Evolutionary conservation across 2,329 filamentous ascomycete genomes (phyloP), one percentile per base, ranked within the genome.

Genomic region (Basipetospora chlamydospora): DNA sequence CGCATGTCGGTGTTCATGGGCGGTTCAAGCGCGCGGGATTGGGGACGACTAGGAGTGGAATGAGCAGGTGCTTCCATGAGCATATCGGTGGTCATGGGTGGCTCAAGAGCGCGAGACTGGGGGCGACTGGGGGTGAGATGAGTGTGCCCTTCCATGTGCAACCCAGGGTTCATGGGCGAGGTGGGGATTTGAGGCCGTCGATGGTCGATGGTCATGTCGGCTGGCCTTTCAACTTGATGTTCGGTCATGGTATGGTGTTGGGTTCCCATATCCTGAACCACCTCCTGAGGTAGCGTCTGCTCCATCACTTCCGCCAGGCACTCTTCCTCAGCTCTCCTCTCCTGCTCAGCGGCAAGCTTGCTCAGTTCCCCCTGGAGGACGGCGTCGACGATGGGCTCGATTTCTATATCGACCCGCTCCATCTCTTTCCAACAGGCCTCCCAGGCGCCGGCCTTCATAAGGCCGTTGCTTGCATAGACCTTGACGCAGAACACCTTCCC

Each of bases 391-490:
- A 78, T 71, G 3, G 90, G 81, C 47, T 82, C 74, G 36, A 98
- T 73, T 56, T 96, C 88, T 2, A 93, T 83, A 50, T 98, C 90
- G 0, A 96, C 84, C n/a, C 88, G 73, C 59, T 98, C 90, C 90
- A 98, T 98, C 57, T 96, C 88, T 46, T 75, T 81, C 88, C 88
- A 98, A 40, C 84, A 88, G 2, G 87, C 87, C 4, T 74, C 73
- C 90, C 90, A 98, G 0, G 90, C 88, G 0, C 85, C 85, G 5
- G 84, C 78, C 40, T 77, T 74, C 84, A 98, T 93, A 33, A 96
- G 62, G 0, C 90, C 90, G 55, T 96, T 98, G 36, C 86, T 88
- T 1, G 90, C 90, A 50, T 88, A 98, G 1, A 96, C 78, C 51
- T 86, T 90, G 53, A 96, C 69, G 21, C 77, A 71, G 64, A 84